phyloP scores from a whole-genome alignment of 2,329 filamentous ascomycete species.

The Colletotrichum trifolii region DNA sequence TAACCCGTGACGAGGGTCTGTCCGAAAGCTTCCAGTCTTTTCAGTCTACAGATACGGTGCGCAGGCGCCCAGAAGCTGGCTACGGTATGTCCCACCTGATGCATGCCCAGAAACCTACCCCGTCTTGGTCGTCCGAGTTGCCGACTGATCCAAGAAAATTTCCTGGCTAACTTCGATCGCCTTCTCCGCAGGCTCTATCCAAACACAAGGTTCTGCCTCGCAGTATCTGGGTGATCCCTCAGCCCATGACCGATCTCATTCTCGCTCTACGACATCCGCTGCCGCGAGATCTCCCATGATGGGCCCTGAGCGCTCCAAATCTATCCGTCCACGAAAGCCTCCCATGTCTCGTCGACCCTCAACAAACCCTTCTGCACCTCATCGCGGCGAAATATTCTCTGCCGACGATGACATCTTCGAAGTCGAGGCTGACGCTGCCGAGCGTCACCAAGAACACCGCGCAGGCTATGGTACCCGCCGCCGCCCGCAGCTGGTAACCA shows the following conservation, averaged over 20 bases:
- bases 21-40: slow-evolving; percentile 68
- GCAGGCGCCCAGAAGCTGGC: slow-evolving; percentile 64
- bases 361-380: slow-evolving; percentile 75
- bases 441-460: slow-evolving; percentile 54
- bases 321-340: slow-evolving; percentile 74
- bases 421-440: slow-evolving; percentile 73
- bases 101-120: slow-evolving; percentile 33
- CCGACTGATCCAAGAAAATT: slow-evolving; percentile 30
- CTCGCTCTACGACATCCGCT: slow-evolving; percentile 42
- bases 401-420: slow-evolving; percentile 89
- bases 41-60: slow-evolving; percentile 70
- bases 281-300: slow-evolving; percentile 58
- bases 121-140: slow-evolving; percentile 32
- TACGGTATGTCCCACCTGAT: slow-evolving; percentile 62
- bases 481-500: slow-evolving; percentile 45
- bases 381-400: slow-evolving; percentile 88
- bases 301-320: slow-evolving; percentile 60
- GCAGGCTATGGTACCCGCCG: slow-evolving; percentile 47
- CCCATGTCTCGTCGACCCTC: slow-evolving; percentile 78
- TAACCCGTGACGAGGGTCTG: slow-evolving; percentile 55
- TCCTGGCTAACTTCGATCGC: slow-evolving; percentile 29
- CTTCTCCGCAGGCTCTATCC: slow-evolving; percentile 33
- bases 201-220: slow-evolving; percentile 31
- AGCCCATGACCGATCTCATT: slow-evolving; percentile 52
- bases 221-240: slow-evolving; percentile 49